phyloP scores from a whole-genome alignment of 2,329 filamentous ascomycete species.

The Aureobasidium sp. region DNA sequence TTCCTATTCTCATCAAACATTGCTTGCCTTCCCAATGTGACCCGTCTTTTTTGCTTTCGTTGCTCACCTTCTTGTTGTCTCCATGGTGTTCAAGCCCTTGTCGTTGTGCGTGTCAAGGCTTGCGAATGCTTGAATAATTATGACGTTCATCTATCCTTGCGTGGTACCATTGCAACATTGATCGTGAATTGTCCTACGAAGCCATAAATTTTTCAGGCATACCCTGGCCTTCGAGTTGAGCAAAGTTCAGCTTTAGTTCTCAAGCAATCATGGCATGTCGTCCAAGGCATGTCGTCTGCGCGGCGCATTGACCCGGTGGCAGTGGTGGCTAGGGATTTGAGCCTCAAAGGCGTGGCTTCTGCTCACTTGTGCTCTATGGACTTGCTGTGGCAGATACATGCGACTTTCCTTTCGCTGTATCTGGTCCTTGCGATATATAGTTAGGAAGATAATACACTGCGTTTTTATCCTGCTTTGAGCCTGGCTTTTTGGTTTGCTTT shows the following conservation, averaged over 20 bases:
- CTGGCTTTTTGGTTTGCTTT: neutral
- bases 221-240: neutral
- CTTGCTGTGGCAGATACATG: neutral
- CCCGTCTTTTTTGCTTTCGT: neutral
- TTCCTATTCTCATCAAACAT: neutral
- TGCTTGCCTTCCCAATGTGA: neutral
- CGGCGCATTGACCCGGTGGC: neutral
- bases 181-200: too few relatives aligned
- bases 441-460: neutral
- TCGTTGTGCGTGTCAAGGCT: too few relatives aligned
- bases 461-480: neutral
- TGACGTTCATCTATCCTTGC: neutral
- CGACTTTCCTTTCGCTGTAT: neutral
- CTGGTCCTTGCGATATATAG: neutral
- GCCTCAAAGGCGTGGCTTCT: slow-evolving; percentile 1
- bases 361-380: neutral
- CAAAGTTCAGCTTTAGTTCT: neutral
- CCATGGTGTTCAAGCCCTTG: neutral
- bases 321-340: neutral
- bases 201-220: too few relatives aligned
- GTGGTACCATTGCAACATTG: neutral
- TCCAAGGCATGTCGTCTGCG: neutral
- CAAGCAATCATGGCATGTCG: neutral
- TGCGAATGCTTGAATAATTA: neutral
- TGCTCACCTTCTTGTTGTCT: neutral